Base-by-base conservation (phyloP, 495 filamentous ascomycete genomes). In the Xylaria palmicola region DNA sequence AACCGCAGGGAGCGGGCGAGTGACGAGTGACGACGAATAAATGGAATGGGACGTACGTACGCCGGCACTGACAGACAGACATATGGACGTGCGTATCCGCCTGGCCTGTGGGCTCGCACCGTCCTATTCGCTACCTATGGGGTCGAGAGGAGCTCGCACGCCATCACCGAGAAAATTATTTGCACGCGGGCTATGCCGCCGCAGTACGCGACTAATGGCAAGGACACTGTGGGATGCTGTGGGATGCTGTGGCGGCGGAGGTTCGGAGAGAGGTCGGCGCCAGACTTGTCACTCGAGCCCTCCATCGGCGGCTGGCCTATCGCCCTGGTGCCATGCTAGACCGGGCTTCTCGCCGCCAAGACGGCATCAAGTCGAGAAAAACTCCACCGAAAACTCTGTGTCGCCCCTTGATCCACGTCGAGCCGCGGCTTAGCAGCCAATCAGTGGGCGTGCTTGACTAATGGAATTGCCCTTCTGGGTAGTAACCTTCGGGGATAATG, bases 381-480 rank as follows among this genome's bases (percentile, higher is more conserved):
- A n/a, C n/a, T 29, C 22, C 17, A 24, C 27, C 47, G 55, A 57
- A 57, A 57, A 57, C 41, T 57, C 55, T 57, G 55, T 36, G 45
- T 32, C 17, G 4, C 17, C 44, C 26, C 32, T 1, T 26, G 32
- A 10, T 22, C 49, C 10, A 30, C 53, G 39, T 26, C 15, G 20
- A 44, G 30, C 12, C 9, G 22, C 29, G n/a, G 39, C n/a, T 22
- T 30, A 22, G 20, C 13, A 32, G 4, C 56, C 56, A 59, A 59
- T 40, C 56, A 49, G 29, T 19, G 8, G 43, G 29, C 56, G 22
- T 13, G 10, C 2, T 59, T 59, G 56, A 59, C 56, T 50, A 59
- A 49, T 40, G 27, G 17, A 12, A 59, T 39, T 49, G 53, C 53
- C 53, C 20, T 49, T 39, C 27, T 40, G 37, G 56, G 56, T 19